Conservation (phyloP, 495 filamentous ascomycete genomes). For the Cudoniella acicularis region DNA sequence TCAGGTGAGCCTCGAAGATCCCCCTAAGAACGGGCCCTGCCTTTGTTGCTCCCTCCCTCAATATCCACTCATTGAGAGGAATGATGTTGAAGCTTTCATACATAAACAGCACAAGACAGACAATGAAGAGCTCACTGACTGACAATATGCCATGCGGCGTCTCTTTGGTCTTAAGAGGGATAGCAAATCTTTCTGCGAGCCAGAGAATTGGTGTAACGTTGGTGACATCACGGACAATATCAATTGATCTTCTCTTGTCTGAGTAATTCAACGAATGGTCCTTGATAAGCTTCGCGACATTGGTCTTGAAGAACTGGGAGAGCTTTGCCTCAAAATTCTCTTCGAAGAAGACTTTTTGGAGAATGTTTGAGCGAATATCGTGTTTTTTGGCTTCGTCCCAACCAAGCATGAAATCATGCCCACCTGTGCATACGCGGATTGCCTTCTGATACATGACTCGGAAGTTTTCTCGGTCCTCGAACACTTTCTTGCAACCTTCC, state of each 20-base stretch:
- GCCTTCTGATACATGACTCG: conserved; percentile 36
- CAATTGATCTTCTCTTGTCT: conserved; percentile 29
- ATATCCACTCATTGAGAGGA: conserved; percentile 47
- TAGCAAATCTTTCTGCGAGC: conserved; percentile 64
- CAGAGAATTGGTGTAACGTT: conserved; percentile 74
- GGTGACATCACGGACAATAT: conserved; percentile 40
- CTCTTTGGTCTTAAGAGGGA: conserved; percentile 68
- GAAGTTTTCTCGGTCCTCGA: conserved; percentile 38
- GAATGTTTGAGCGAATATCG: conserved; percentile 28
- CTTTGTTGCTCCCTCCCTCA: conserved; percentile 59
- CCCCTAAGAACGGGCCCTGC: conserved; percentile 53
- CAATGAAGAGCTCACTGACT: conserved; percentile 72
- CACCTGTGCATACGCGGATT: conserved; percentile 31
- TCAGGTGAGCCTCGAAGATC: conserved; percentile 36
- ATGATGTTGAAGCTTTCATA: conserved; percentile 48
- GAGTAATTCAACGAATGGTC: conserved; percentile 31
- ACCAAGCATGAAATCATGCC: conserved; percentile 39
- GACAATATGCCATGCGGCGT: conserved; percentile 67
- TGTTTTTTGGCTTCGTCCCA: conserved; percentile 36
- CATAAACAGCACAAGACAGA: conserved; percentile 64
- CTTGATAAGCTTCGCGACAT: conserved; percentile 33
- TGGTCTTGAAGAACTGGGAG: conserved; percentile 29
- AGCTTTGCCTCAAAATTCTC: conserved; percentile 35
- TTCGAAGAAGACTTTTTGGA: conserved; percentile 38
- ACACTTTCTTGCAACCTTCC: conserved; percentile 35